phyloP scores from a whole-genome alignment of 2,329 filamentous ascomycete genomes.

The Apiospora koreana region DNA sequence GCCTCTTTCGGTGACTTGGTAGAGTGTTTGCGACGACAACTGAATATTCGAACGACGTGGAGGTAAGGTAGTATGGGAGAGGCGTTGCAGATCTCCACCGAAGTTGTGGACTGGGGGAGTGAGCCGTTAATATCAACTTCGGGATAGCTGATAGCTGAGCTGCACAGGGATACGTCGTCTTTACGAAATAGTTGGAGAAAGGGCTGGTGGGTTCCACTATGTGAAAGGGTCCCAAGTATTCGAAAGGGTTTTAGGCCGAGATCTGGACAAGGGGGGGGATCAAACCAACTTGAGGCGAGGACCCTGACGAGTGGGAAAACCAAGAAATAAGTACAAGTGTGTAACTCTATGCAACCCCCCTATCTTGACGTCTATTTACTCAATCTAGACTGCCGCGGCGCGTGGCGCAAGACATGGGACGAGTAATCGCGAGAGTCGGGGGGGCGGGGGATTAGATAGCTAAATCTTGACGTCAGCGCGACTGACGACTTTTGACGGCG shows the following conservation, averaged over 20 bases:
- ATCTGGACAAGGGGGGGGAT: background rate
- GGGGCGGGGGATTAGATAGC: background rate
- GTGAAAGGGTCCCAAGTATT: background rate
- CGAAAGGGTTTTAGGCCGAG: background rate
- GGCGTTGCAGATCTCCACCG: background rate
- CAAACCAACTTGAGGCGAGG: background rate
- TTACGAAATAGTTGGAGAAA: conserved; percentile 1
- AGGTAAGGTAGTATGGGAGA: background rate
- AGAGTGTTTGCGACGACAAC: background rate
- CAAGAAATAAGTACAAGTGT: background rate
- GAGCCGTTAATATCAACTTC: background rate
- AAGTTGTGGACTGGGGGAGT: conserved; percentile 3
- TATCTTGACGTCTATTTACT: background rate
- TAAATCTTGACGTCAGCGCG: background rate
- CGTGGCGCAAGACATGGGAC: background rate
- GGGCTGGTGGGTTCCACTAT: background rate
- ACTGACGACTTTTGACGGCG: background rate
- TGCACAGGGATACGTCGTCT: background rate
- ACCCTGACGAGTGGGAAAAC: background rate
- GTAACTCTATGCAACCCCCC: background rate
- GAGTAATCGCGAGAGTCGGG: background rate
- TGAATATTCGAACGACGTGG: background rate
- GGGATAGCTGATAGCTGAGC: background rate
- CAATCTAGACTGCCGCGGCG: background rate
- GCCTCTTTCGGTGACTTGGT: background rate